phyloP scores from a whole-genome alignment of 1,284 basidiomycete genomes.

The Ganoderma leucocontextum region DNA sequence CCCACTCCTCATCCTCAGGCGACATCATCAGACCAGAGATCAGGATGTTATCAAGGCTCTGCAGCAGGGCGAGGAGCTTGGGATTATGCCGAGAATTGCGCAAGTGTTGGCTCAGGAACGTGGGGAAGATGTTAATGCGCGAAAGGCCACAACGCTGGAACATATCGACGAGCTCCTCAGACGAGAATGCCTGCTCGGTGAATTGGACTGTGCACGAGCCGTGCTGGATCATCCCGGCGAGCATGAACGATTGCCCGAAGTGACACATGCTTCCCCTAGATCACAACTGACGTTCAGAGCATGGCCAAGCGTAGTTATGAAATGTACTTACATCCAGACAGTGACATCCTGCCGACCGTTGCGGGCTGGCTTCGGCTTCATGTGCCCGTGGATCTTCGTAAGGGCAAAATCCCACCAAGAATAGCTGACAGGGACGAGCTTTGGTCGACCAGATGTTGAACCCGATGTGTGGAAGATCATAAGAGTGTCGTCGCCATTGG shows the following conservation, averaged over 20 bases:
- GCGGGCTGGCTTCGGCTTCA: constrained; percentile 32
- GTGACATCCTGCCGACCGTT: constrained; percentile 64
- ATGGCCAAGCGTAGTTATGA: constrained; percentile 11
- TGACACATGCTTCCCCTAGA: constrained; percentile 44
- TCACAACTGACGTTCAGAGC: constrained; percentile 8
- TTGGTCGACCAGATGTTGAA: constrained; percentile 78
- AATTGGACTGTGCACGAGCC: constrained; percentile 77
- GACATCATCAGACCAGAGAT: constrained; percentile 68
- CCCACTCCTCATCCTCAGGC: constrained; percentile 73
- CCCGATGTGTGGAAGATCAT: constrained; percentile 81
- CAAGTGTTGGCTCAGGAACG: constrained; percentile 70
- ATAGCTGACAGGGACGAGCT: constrained; percentile 72
- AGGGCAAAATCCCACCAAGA: constrained; percentile 43
- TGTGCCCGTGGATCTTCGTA: constrained; percentile 35
- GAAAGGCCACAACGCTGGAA: constrained; percentile 70
- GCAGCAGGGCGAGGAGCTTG: constrained; percentile 64
- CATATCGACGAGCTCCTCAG: constrained; percentile 78
- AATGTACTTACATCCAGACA: constrained; percentile 42
- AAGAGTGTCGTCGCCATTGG: constrained; percentile 54
- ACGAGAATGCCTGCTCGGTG: constrained; percentile 66
- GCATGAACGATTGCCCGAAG: constrained; percentile 45
- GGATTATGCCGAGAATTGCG: constrained; percentile 66
- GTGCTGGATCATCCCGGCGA: constrained; percentile 65
- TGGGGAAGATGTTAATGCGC: constrained; percentile 73
- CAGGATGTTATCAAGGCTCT: constrained; percentile 64